A percentile compares a stretch with the other conserved stretches of the same genome.
phyloP scores from a whole-genome alignment of 2,329 filamentous ascomycete genomes.

The Verticillium nubilum region DNA sequence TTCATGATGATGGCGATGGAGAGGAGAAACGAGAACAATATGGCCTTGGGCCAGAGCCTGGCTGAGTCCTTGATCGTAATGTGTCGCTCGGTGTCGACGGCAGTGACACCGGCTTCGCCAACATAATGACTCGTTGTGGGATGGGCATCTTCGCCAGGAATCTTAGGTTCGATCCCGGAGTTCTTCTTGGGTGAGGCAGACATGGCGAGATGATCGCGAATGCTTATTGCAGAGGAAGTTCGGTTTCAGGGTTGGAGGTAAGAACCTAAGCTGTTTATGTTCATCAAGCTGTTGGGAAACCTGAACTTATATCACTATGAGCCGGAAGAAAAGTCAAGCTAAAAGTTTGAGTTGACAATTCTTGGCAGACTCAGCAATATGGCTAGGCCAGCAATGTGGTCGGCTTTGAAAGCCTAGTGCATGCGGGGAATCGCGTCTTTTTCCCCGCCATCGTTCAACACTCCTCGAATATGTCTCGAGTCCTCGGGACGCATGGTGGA shows the following conservation, averaged over 20 bases:
- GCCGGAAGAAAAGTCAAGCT: background rate
- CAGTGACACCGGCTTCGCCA: slow-evolving; percentile 8
- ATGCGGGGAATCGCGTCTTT: background rate
- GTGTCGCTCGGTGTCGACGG: slow-evolving; percentile 31
- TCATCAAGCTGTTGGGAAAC: background rate
- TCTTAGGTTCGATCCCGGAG: background rate
- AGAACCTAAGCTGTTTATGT: background rate
- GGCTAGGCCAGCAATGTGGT: background rate
- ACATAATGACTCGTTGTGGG: background rate
- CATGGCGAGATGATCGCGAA: background rate
- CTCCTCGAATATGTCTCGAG: background rate
- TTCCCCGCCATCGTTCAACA: background rate
- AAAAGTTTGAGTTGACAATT: background rate
- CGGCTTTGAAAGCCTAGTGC: background rate
- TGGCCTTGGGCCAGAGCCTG: slow-evolving; percentile 38
- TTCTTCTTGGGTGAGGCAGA: background rate
- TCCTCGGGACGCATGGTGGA: background rate
- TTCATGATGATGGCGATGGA: slow-evolving; percentile 44
- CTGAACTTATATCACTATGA: background rate
- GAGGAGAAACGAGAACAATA: slow-evolving; percentile 40
- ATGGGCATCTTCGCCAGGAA: background rate
- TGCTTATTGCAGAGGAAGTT: background rate
- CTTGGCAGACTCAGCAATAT: background rate
- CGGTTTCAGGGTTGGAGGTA: background rate
- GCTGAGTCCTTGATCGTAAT: slow-evolving; percentile 35